Percentiles rank a stretch among this genome's conserved stretches.
These are phyloP conservation scores for Limnanthes douglasii DNA, from an alignment of 345 rosid species.

Conservation along the genomic window DNA sequence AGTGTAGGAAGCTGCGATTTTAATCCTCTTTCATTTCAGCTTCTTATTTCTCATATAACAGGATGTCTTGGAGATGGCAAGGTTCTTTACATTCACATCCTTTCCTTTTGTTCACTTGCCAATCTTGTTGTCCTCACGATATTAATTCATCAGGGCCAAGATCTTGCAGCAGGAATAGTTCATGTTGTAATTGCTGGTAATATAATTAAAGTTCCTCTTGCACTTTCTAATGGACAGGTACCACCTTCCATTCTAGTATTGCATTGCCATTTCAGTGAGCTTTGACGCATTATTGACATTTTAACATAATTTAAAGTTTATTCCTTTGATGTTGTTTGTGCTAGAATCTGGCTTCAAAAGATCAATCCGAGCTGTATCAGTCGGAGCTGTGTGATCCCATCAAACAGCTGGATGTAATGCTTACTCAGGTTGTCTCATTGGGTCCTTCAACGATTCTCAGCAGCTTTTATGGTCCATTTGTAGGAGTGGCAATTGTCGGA, in stretches of 20 bases:
- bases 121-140: constrained; percentile 5
- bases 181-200: constrained; percentile 86
- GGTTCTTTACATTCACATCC: constrained; percentile 32
- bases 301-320: no score
- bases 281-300: constrained; percentile 6
- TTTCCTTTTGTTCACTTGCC: constrained; percentile 2
- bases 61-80: constrained; percentile 83
- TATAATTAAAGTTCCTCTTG: constrained; percentile 65
- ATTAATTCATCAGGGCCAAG: constrained; percentile 72
- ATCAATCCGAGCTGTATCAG: no score
- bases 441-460: no score
- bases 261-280: background rate
- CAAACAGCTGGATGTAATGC: constrained; percentile 69
- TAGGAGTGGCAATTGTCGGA: no score
- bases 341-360: constrained; percentile 73
- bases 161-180: constrained; percentile 68
- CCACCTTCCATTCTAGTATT: background rate
- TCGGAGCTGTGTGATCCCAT: constrained; percentile 64
- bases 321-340: constrained; percentile 11
- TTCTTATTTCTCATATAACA: constrained; percentile 88
- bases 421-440: constrained; percentile 52
- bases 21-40: constrained; percentile 84
- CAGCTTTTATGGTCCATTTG: no score
- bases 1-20: constrained; percentile 48
- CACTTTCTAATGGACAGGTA: constrained; percentile 72